Base-by-base conservation (phyloP, 441 rosid species). In the Pelargonium cotyledonis region DNA sequence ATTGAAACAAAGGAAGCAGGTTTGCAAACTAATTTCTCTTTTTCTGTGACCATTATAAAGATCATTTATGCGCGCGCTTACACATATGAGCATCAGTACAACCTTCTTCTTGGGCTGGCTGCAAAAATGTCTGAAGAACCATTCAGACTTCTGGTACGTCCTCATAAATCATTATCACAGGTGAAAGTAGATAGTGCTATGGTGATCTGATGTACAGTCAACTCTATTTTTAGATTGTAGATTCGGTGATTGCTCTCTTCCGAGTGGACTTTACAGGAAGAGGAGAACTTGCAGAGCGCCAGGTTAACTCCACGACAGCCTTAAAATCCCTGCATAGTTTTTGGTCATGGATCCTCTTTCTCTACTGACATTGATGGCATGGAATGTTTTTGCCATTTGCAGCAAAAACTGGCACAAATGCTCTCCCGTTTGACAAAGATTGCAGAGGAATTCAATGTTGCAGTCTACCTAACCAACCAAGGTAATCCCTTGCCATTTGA, bases 351-450 rank as follows among this genome's bases (percentile, higher is more conserved):
- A 41, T 3, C 57, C 14, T 14, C 55, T 65, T 12, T 65, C 3
- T 2, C 40, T 66, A 15, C 18, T 67, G 15, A 44, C 63, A 29
- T 7, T 66, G 58, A 67, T 78, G 31, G 78, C 19, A 67, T 16
- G 14, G 8, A 3, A 18, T 57, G n/a, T 41, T n/a, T 19, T 76
- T 68, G 43, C 57, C 43, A 63, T 76, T 68, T 75, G 77, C 89
- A 92, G 98, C 98, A 95, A 92, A 95, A 95, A 72, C 80, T 90
- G 83, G 95, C 94, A 38, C 97, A 87, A 76, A 94, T 90, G 96
- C 94, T 94, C 26, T 91, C 99, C 55, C 73, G 90, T 73, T 71
- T 94, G 71, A 91, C 78, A 31, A 94, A 91, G 87, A 89, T 87
- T 44, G 92, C 97, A 8, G 89, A 94, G 80, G 99, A 94, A 80